These are phyloP conservation scores for Sporothrix dimorphospora DNA, from an alignment of 2,329 filamentous ascomycete species.

Conservation along the genomic window DNA sequence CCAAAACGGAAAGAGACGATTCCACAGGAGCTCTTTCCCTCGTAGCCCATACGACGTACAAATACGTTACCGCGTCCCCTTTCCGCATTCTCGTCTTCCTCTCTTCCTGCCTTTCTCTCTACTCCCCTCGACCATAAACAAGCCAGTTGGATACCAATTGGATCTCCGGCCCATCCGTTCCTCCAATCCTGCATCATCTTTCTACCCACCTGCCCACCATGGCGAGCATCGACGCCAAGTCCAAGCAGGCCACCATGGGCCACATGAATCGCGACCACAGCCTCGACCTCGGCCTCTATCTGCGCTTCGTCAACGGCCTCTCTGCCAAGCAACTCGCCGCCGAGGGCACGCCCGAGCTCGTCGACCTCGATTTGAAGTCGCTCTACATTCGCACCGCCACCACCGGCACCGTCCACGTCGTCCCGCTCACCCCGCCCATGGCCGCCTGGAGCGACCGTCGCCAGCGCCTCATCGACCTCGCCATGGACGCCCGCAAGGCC, in stretches of 20 bases:
- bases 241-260: constrained; percentile 55
- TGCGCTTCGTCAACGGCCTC: constrained; percentile 70
- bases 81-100: too few species aligned
- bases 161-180: background rate
- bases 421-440: constrained; percentile 74
- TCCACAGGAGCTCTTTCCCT: constrained; percentile 2
- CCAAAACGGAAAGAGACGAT: background rate
- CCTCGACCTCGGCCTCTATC: constrained; percentile 73
- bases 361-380: constrained; percentile 64
- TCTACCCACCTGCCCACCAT: constrained; percentile 21
- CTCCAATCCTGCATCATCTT: too few species aligned
- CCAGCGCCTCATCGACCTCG: constrained; percentile 72
- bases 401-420: constrained; percentile 47
- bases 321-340: constrained; percentile 43
- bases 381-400: constrained; percentile 63
- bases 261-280: constrained; percentile 90
- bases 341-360: constrained; percentile 55
- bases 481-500: constrained; percentile 56
- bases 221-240: constrained; percentile 33
- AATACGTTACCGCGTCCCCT: background rate
- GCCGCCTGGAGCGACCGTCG: constrained; percentile 68
- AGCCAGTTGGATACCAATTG: background rate
- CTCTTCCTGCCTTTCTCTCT: background rate
- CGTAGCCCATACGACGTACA: background rate
- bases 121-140: background rate